Conservation (phyloP, 2,329 filamentous ascomycete genomes). For the Metarhizium sp. region DNA sequence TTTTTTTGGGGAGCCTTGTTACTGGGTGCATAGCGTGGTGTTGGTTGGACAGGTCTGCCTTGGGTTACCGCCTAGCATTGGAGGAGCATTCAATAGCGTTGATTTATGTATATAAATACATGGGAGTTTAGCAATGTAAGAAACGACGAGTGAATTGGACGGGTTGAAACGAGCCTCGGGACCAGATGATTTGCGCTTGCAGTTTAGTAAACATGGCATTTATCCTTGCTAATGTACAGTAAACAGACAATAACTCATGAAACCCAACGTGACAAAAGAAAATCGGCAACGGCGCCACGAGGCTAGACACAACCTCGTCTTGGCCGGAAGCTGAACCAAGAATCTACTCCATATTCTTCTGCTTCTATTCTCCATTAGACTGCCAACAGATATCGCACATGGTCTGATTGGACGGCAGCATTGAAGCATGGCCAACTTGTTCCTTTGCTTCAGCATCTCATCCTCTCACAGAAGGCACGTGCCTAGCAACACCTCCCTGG, state of each 20-base stretch:
- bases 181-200: too few relatives aligned
- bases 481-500: constrained; percentile 4
- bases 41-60: neutral
- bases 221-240: neutral
- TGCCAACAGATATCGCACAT: neutral
- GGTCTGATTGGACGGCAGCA: neutral
- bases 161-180: neutral
- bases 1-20: neutral
- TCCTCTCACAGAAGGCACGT: constrained; percentile 3
- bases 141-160: neutral
- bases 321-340: too few relatives aligned
- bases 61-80: neutral
- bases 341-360: neutral
- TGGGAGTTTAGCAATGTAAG: neutral
- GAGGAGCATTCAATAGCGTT: neutral
- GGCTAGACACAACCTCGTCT: too few relatives aligned
- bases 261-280: too few relatives aligned
- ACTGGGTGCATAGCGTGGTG: neutral
- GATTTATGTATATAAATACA: neutral
- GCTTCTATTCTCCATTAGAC: neutral
- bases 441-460: neutral
- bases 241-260: too few relatives aligned
- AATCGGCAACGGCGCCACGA: too few relatives aligned
- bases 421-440: neutral
- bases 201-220: neutral